A percentile compares a stretch with the other conserved stretches of the same genome.
Conservation (phyloP, 192 early-diverging fungal species). For the Backusella westeae region DNA sequence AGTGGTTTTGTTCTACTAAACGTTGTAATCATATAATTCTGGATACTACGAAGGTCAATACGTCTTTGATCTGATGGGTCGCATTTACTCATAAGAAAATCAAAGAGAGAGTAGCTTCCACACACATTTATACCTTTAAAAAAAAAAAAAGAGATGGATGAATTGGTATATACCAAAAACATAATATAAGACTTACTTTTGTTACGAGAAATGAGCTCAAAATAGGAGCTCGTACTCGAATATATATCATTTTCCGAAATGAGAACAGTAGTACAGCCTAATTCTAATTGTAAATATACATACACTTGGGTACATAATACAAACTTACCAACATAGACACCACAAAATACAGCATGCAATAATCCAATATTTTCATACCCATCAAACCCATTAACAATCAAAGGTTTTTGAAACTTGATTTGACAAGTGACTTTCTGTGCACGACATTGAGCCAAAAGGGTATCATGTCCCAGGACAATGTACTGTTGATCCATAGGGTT, state of each 20-base stretch:
- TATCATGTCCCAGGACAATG: constrained; percentile 47
- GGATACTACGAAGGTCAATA: constrained; percentile 36
- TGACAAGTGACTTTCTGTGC: constrained; percentile 60
- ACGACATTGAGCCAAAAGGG: constrained; percentile 56
- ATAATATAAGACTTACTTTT: constrained; percentile 38
- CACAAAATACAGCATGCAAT: constrained; percentile 25
- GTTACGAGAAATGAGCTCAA: constrained; percentile 69
- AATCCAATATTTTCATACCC: constrained; percentile 20
- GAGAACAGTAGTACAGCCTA: constrained; percentile 61
- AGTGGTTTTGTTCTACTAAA: constrained; percentile 45
- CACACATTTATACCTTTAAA: constrained; percentile 61
- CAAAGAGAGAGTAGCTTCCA: constrained; percentile 61
- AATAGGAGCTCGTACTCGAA: constrained; percentile 56
- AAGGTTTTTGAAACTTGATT: constrained; percentile 44
- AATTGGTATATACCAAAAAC: background rate
- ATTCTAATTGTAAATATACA: background rate
- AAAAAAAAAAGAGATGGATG: background rate
- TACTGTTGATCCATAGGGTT: constrained; percentile 42
- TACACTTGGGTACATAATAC: no score
- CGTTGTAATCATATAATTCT: constrained; percentile 64
- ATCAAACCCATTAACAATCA: constrained; percentile 32
- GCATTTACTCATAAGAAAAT: constrained; percentile 58
- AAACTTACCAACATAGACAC: constrained; percentile 31
- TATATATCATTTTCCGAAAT: constrained; percentile 59
- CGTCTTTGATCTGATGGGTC: constrained; percentile 21